Evolutionary conservation across 2,329 filamentous ascomycete species (phyloP).

Genomic region (Hymenoscyphus linearis): DNA sequence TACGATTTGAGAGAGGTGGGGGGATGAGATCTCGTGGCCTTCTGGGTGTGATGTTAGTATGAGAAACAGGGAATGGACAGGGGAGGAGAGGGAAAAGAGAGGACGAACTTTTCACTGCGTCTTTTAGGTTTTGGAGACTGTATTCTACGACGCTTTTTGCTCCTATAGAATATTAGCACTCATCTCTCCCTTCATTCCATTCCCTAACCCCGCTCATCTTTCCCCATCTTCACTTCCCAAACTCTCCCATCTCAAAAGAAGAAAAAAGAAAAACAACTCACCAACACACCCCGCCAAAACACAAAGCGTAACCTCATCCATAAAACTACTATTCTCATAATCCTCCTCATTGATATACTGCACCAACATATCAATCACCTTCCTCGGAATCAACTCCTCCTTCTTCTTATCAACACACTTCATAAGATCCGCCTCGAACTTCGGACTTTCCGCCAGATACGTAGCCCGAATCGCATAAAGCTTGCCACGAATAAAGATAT

Average conservation of each 20-base stretch:
- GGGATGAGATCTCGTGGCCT: background rate
- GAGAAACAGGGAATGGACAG: background rate
- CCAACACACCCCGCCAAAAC: slow-evolving; percentile 19
- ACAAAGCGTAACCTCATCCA: slow-evolving; percentile 26
- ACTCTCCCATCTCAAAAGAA: no score
- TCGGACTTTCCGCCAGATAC: slow-evolving; percentile 23
- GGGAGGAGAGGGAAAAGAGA: background rate
- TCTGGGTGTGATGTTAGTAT: background rate
- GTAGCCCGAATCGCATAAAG: slow-evolving; percentile 20
- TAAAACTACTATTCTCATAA: slow-evolving; percentile 10
- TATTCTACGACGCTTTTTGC: no score
- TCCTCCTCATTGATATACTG: slow-evolving; percentile 26
- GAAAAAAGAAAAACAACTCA: background rate
- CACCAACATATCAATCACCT: slow-evolving; percentile 23
- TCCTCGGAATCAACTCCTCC: slow-evolving; percentile 20
- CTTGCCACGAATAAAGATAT: slow-evolving; percentile 25
- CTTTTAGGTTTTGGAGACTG: no score
- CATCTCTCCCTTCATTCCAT: no score
- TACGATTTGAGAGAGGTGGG: slow-evolving; percentile 14
- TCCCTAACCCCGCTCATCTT: no score
- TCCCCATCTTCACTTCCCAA: no score
- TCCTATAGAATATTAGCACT: no score
- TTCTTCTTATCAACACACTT: slow-evolving; percentile 26
- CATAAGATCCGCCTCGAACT: slow-evolving; percentile 25
- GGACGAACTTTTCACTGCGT: background rate